Evolutionary conservation across 2,329 filamentous ascomycete species (phyloP).

Genomic region (Fusarium aywerte): DNA sequence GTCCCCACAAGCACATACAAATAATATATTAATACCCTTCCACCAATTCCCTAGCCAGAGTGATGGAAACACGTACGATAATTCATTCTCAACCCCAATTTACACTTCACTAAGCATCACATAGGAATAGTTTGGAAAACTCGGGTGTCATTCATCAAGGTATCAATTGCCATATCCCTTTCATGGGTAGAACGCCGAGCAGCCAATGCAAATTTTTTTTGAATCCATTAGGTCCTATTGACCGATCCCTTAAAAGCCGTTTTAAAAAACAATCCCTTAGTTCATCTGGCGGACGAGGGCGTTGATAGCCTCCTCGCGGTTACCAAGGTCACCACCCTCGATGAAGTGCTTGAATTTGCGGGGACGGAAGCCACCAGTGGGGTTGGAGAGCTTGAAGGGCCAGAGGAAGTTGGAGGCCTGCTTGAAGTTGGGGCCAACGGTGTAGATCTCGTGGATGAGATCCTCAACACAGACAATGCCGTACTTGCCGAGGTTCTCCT

Average conservation of each 20-base stretch:
- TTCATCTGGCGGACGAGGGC: slow-evolving; percentile 97
- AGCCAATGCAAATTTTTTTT: slow-evolving; percentile 52
- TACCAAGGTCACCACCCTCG: slow-evolving; percentile 97
- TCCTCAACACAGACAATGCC: slow-evolving; percentile 99
- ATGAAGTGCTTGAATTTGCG: slow-evolving; percentile 99
- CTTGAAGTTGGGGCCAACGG: slow-evolving; percentile 99
- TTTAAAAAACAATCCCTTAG: slow-evolving; percentile 61
- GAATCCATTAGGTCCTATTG: slow-evolving; percentile 43
- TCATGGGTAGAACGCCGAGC: slow-evolving; percentile 57
- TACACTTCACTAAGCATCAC: slow-evolving; percentile 32
- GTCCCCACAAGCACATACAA: slow-evolving; percentile 16
- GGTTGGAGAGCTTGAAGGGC: slow-evolving; percentile 99
- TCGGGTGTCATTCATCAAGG: slow-evolving; percentile 55
- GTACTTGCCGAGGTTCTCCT: slow-evolving; percentile 96
- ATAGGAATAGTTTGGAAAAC: slow-evolving; percentile 45
- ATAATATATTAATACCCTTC: slow-evolving; percentile 37
- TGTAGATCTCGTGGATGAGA: slow-evolving; percentile 99
- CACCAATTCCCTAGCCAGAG: background rate
- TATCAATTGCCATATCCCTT: slow-evolving; percentile 55
- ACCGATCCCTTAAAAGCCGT: slow-evolving; percentile 44
- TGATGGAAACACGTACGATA: background rate
- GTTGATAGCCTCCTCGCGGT: slow-evolving; percentile 99
- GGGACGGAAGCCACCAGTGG: slow-evolving; percentile 92
- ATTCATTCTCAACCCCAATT: background rate
- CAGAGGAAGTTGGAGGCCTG: slow-evolving; percentile 99